Evolutionary conservation across 2,329 filamentous ascomycete genomes (phyloP), one percentile per base, ranked within the genome.

Genomic region (Sphaerulina vaccinii): DNA sequence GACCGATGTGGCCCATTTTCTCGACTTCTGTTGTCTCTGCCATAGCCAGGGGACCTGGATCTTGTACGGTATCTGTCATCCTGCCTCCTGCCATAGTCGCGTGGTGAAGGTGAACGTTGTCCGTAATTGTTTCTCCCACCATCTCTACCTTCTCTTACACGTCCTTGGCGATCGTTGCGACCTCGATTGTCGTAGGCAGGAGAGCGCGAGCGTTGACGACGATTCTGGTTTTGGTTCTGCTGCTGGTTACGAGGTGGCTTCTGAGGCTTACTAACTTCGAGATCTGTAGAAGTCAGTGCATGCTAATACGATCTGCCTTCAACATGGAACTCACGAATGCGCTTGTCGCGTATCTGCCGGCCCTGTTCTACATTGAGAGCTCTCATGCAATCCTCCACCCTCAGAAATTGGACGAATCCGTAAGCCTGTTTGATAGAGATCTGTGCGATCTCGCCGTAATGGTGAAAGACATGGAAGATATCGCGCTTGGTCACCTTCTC

Each of bases 401-500:
- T 85, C 59, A 96, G 80, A 60, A 95, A 99, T 68, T 97, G 93
- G 29, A 97, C 90, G 67, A 97, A 99, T 1, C 93, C 93, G 71
- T 96, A 97, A 1, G 91, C 91, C 60, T 93, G 90, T 71, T 97
- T 97, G 62, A 97, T 89, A 1, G 90, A 95, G 54, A 97, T 93
- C 68, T 99, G 93, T 1, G 91, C 92, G 40, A 99, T 77, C 55
- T 85, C 86, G 48, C 93, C 93, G 67, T 90, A 91, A 51, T 79
- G 81, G 66, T 90, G 84, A 67, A 99, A 97, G 15, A 92, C 79
- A 66, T 95, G 87, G 71, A 96, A 97, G 7, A 97, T 84, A 70
- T 97, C 91, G 59, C 87, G 83, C 72, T 97, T 97, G 5, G 89
- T 93, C 11, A 96, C 91, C 66, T 91, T 86, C 68, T 97, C 92